These are phyloP conservation scores for Amanita molliuscula DNA, from an alignment of 768 basidiomycete genomes.

Conservation along the genomic window DNA sequence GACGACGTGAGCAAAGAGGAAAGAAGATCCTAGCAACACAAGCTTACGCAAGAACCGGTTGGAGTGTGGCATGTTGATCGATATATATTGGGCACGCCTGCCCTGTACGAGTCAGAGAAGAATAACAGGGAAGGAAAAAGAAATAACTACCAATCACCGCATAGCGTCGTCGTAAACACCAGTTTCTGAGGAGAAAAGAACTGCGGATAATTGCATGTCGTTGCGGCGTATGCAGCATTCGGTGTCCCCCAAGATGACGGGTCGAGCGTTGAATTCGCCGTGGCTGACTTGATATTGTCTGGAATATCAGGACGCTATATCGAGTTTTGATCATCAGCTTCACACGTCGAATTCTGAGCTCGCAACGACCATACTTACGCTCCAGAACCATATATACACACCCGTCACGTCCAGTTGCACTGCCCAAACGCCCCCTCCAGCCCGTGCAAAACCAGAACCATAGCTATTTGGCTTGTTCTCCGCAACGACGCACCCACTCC, in stretches of 20 bases:
- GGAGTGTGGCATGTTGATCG: constrained; percentile 28
- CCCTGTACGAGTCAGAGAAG: constrained; percentile 17
- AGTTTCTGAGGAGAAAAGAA: constrained; percentile 59
- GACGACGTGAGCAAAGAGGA: not conserved
- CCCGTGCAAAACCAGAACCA: constrained; percentile 53
- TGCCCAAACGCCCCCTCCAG: constrained; percentile 71
- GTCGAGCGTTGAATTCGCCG: constrained; percentile 25
- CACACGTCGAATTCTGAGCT: not conserved
- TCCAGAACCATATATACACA: constrained; percentile 33
- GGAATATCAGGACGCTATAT: constrained; percentile 34
- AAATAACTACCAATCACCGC: constrained; percentile 30
- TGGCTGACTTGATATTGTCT: constrained; percentile 21
- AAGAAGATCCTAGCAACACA: not conserved
- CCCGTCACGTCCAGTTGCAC: constrained; percentile 53
- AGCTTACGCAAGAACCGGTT: constrained; percentile 28
- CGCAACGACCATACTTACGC: constrained; percentile 19
- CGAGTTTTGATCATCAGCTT: not conserved
- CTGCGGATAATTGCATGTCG: constrained; percentile 39
- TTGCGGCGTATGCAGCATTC: constrained; percentile 48
- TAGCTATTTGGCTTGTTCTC: constrained; percentile 54
- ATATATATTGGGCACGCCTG: constrained; percentile 34
- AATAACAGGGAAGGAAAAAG: not conserved
- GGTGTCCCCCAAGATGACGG: constrained; percentile 46
- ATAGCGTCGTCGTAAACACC: constrained; percentile 61
- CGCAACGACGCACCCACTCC: constrained; percentile 57